Percentiles rank a stretch among this genome's conserved stretches.
phyloP scores from a whole-genome alignment of 495 filamentous ascomycete genomes.

The Penicillium angulare region DNA sequence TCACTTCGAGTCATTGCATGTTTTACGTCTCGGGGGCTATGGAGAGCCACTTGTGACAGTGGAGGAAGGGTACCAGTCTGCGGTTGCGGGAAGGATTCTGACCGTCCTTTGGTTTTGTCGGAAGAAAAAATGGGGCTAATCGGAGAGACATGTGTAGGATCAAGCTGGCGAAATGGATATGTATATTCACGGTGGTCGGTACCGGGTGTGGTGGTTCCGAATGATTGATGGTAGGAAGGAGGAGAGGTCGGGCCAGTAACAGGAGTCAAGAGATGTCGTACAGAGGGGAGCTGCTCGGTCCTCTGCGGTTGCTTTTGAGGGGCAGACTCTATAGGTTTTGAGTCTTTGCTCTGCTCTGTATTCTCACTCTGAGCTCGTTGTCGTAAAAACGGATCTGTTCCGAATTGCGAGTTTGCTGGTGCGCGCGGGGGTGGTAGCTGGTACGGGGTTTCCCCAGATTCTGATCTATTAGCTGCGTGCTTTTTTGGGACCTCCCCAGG shows the following conservation, averaged over 20 bases:
- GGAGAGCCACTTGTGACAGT: slow-evolving; percentile 34
- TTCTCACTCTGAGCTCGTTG: slow-evolving; percentile 33
- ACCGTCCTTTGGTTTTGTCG: slow-evolving; percentile 13
- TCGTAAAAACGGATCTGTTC: slow-evolving; percentile 39
- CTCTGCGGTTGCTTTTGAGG: slow-evolving; percentile 16
- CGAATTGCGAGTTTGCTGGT: slow-evolving; percentile 41
- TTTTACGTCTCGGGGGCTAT: slow-evolving; percentile 18
- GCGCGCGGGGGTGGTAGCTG: slow-evolving; percentile 51
- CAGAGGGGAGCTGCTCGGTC: slow-evolving; percentile 42
- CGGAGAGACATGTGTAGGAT: slow-evolving; percentile 10
- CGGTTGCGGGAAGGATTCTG: slow-evolving; percentile 22
- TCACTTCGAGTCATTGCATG: slow-evolving; percentile 24
- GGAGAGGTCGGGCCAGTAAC: slow-evolving; percentile 31
- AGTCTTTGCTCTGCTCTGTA: slow-evolving; percentile 21
- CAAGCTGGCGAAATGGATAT: slow-evolving; percentile 24
- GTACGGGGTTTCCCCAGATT: slow-evolving; percentile 40
- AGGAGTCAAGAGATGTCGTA: slow-evolving; percentile 48
- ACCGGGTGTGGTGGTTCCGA: slow-evolving; percentile 18
- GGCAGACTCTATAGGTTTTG: slow-evolving; percentile 11
- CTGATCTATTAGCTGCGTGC: slow-evolving; percentile 36
- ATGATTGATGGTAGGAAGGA: slow-evolving; percentile 27
- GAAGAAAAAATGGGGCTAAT: slow-evolving; percentile 11
- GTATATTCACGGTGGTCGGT: slow-evolving; percentile 19
- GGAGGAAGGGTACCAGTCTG: slow-evolving; percentile 30
- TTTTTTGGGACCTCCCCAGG: slow-evolving; percentile 31